Base-by-base conservation (phyloP, 805 yeast genomes). In the Candida orba region DNA sequence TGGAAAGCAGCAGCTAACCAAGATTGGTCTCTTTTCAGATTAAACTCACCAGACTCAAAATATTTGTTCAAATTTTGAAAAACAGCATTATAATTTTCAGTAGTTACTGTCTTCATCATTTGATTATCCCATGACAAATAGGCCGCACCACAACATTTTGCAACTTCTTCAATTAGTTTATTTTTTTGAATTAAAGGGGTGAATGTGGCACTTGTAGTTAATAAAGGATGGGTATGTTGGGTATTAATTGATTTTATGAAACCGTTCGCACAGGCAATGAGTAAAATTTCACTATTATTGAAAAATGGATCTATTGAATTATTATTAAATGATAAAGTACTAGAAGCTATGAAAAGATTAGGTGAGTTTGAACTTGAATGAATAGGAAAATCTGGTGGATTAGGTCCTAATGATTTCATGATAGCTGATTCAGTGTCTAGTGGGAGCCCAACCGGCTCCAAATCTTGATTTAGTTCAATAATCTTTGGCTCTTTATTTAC, bases 1-100 rank as follows among this genome's bases (percentile, higher is more conserved):
- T 69, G 64, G 15, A 65, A 61, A 5, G 69, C 71, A 12, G 69
- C 66, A 15, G 68, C 49, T 1, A 69, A 44, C 73, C 74, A 69
- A 22, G 63, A 60, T 36, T 25, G 41, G 13, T 27, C 29, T 27
- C 29, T 38, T 14, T 29, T 14, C 8, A 42, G 9, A 18, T 34
- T 24, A 37, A 42, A 37, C 18, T 37, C 15, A 4, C 31, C 30
- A n/a, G 41, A 37, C 6, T 42, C 41, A n/a, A 42, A 20, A 24
- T 38, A 38, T 10, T 34, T 13, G 22, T 27, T 27, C 14, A 27
- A 10, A 9, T 27, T 27, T 8, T 27, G 29, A 13, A 27, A 27
- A 10, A 27, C 39, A 38, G 30, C 40, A 24, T 57, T 54, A 30
- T 58, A 64, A 22, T 49, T 47, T 9, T 52, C 46, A 4, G 62